Conservation (phyloP, 208 protist genomes). For the Polymyxa betae region DNA sequence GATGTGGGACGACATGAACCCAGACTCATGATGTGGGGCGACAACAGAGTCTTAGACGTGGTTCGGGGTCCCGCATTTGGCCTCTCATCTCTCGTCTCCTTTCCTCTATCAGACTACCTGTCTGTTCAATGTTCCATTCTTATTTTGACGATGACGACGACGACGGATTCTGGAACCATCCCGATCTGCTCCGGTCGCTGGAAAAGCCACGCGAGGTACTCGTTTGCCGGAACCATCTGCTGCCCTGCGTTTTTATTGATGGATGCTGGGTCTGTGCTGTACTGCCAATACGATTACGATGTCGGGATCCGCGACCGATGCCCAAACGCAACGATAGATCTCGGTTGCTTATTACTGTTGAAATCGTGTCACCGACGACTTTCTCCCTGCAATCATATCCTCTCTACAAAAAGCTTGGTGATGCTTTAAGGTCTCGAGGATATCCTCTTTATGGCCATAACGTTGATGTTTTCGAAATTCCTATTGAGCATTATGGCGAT, state of each 20-base stretch:
- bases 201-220: neutral
- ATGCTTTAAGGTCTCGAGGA: neutral
- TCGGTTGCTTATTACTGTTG: neutral
- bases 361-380: neutral
- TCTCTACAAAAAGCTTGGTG: neutral
- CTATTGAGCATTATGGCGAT: neutral
- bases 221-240: neutral
- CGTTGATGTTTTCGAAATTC: constrained; percentile 18
- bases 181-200: neutral
- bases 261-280: neutral
- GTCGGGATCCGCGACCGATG: neutral
- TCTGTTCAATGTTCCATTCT: too few relatives aligned
- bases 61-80: too few relatives aligned
- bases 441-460: neutral
- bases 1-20: too few relatives aligned
- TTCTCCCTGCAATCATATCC: neutral
- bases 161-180: neutral
- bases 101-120: too few relatives aligned
- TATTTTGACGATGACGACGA: too few relatives aligned
- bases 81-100: too few relatives aligned
- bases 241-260: neutral
- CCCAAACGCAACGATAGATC: neutral
- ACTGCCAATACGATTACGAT: constrained; percentile 9
- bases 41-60: too few relatives aligned
- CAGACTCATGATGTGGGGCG: too few relatives aligned